Conservation (phyloP, 2,329 filamentous ascomycete genomes). For the Alternaria tenuissima region DNA sequence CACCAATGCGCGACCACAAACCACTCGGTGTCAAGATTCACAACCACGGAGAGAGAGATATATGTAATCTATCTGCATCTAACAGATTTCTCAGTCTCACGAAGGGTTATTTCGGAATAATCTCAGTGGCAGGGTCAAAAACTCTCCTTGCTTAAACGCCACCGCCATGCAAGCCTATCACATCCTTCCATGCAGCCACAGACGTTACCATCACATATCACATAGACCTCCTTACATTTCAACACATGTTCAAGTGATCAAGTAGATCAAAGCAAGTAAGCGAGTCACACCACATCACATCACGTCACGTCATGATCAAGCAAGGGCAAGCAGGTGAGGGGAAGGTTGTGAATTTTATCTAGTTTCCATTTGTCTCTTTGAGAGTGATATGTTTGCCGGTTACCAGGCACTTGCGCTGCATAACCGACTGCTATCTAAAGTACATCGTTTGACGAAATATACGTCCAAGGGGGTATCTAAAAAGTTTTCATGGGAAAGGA, state of each 20-base stretch:
- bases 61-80: too few species aligned
- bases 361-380: not conserved
- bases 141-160: not conserved
- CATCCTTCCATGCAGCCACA: not conserved
- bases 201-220: not conserved
- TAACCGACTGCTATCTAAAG: not conserved
- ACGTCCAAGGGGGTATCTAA: conserved; percentile 1
- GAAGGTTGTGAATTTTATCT: not conserved
- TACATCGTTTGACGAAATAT: not conserved
- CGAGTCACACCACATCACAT: not conserved
- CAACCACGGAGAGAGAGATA: not conserved
- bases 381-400: not conserved
- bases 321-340: too few species aligned
- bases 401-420: not conserved
- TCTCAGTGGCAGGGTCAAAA: not conserved
- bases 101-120: not conserved
- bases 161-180: conserved; percentile 1
- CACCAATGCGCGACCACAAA: not conserved
- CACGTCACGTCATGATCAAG: not conserved
- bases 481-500: not conserved
- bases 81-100: not conserved
- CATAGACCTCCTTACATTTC: not conserved
- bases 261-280: not conserved
- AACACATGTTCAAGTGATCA: not conserved
- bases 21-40: not conserved